Evolutionary conservation across 176 grass and related monocot species (phyloP).

Genomic region (Zea mays): DNA sequence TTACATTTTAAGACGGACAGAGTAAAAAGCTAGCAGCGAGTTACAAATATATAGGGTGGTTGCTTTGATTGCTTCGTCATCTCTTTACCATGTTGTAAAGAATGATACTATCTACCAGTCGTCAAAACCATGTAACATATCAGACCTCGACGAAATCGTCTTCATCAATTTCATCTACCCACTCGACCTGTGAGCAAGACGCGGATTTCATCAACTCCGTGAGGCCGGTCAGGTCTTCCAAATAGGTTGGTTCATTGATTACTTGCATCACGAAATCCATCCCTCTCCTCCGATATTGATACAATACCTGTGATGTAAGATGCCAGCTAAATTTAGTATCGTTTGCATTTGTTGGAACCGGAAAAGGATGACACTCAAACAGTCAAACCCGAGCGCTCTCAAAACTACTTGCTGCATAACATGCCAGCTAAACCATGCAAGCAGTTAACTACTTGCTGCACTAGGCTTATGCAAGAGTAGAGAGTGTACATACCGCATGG

Average conservation of each 20-base stretch:
- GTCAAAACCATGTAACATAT: conserved; percentile 6
- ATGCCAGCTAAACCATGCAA: background rate
- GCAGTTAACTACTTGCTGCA: background rate
- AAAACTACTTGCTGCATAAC: background rate
- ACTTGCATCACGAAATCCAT: conserved; percentile 86
- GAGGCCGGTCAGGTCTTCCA: conserved; percentile 87
- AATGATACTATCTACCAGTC: no score
- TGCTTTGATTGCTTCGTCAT: background rate
- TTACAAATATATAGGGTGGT: no score
- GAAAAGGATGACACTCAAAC: background rate
- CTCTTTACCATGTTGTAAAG: no score
- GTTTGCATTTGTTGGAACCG: background rate
- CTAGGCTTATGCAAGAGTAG: background rate
- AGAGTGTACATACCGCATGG: conserved; percentile 57
- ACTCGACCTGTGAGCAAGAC: conserved; percentile 54
- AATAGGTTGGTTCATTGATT: conserved; percentile 86
- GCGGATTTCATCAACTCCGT: conserved; percentile 80
- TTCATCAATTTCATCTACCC: conserved; percentile 61
- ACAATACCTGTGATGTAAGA: conserved; percentile 59
- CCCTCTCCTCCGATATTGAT: conserved; percentile 71
- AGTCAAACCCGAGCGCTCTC: background rate
- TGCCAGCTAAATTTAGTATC: background rate
- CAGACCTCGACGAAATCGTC: conserved; percentile 42
- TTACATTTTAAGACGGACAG: no score
- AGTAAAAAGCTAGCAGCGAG: no score